These are phyloP conservation scores for Macrolepiota dolichaula DNA, from an alignment of 768 basidiomycete species.

Conservation along the genomic window DNA sequence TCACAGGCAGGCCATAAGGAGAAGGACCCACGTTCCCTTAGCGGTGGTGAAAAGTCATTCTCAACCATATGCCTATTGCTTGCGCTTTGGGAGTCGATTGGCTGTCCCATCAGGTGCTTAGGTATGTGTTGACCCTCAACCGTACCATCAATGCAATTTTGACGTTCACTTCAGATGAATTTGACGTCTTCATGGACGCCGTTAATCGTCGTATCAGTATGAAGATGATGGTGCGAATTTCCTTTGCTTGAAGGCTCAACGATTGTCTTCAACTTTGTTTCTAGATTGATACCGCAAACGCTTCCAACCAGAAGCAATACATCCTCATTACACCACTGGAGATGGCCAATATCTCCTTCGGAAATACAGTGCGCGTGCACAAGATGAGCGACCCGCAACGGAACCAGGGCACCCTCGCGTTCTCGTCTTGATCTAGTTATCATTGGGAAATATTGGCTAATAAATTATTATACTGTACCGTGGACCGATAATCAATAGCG, in stretches of 20 bases:
- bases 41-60: constrained; percentile 96
- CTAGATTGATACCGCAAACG: constrained; percentile 86
- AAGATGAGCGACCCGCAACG: constrained; percentile 80
- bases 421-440: constrained; percentile 10
- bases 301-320: constrained; percentile 86
- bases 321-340: constrained; percentile 96
- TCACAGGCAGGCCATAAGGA: constrained; percentile 60
- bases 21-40: constrained; percentile 83
- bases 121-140: constrained; percentile 38
- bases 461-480: background rate
- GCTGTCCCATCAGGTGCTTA: constrained; percentile 90
- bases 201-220: constrained; percentile 90
- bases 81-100: constrained; percentile 95
- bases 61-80: constrained; percentile 91
- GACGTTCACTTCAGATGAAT: constrained; percentile 64
- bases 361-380: constrained; percentile 69
- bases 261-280: constrained; percentile 3
- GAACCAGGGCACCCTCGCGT: constrained; percentile 45
- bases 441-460: background rate
- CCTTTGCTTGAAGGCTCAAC: background rate
- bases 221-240: constrained; percentile 80
- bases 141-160: background rate
- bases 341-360: constrained; percentile 70
- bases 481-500: background rate
- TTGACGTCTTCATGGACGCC: constrained; percentile 98